Percentiles rank a stretch among this genome's conserved stretches.
Conservation (phyloP, 495 filamentous ascomycete species). For the Thermochaetoides thermophila region DNA sequence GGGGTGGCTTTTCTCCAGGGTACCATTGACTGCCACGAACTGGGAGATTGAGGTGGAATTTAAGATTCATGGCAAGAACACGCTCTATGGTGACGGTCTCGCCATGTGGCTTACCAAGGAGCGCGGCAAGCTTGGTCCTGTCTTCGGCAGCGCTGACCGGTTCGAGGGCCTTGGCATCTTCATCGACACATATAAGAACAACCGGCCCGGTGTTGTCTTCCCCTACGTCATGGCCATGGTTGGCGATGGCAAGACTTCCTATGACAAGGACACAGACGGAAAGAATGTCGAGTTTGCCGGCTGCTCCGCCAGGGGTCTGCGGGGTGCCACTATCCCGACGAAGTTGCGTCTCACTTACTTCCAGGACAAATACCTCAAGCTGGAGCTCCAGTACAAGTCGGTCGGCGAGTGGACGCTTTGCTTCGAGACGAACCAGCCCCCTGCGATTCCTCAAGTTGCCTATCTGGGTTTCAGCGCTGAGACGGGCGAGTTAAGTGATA, state of each 20-base stretch:
- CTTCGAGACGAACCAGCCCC: constrained; percentile 59
- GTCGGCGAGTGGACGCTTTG: constrained; percentile 81
- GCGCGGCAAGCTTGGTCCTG: constrained; percentile 62
- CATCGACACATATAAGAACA: constrained; percentile 99
- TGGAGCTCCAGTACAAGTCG: constrained; percentile 86
- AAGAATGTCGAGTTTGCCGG: constrained; percentile 86
- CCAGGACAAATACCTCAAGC: constrained; percentile 80
- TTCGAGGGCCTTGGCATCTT: constrained; percentile 96
- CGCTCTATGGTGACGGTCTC: constrained; percentile 89
- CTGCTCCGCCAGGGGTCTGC: constrained; percentile 86
- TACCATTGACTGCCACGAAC: constrained; percentile 94
- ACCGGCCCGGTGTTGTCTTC: constrained; percentile 86
- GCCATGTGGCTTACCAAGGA: constrained; percentile 98
- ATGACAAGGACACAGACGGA: constrained; percentile 91
- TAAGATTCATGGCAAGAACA: constrained; percentile 62
- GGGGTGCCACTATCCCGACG: constrained; percentile 61
- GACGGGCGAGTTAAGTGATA: constrained; percentile 92
- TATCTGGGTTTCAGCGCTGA: constrained; percentile 95
- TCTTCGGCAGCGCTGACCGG: constrained; percentile 76
- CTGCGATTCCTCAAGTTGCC: constrained; percentile 73
- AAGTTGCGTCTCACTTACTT: constrained; percentile 88
- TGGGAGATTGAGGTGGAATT: constrained; percentile 99
- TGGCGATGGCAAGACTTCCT: constrained; percentile 73
- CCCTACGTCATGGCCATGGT: constrained; percentile 99
- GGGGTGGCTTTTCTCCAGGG: constrained; percentile 86